Base-by-base conservation (phyloP, 345 rosid species). In the Odontarrhena argentea region DNA sequence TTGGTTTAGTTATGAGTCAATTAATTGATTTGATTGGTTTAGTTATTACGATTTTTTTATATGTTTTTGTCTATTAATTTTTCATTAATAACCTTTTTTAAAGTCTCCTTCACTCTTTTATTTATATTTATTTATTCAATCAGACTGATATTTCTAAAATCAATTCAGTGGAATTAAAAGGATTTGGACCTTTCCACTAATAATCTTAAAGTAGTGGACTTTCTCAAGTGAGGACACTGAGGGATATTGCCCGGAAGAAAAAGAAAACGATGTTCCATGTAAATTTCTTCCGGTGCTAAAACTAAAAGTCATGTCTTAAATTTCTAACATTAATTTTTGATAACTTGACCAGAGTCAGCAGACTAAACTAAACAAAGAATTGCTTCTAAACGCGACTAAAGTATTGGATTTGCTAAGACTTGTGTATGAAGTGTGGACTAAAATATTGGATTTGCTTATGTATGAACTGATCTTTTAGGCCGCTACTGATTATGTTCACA, bases 231-330 rank as follows among this genome's bases (percentile, higher is more conserved):
- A 52, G 44, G 61, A 11, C 37, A 32, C 14, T 42, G 9, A 60
- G 46, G 44, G 55, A 34, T 7, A 53, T 61, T 61, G 35, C 60
- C 37, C 32, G 40, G 65, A 69, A 69, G 67, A 35, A 68, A 50
- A 58, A 49, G 15, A 50, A 60, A 58, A n/a, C 2, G 12, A 49
- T 40, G 35, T 59, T 69, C 73, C 60, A 50, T 30, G 59, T 50
- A 50, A 40, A 41, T 34, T 12, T 60, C 44, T 34, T 12, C 51
- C 44, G 52, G 32, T 6, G 22, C 25, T 52, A 45, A 10, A 49
- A 52, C 24, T 43, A 38, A 10, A 69, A 52, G 32, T 42, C 30
- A 43, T 61, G 60, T 60, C 30, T 51, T 51, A n/a, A 43, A 1
- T 36, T 6, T 7, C 40, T 1, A 8, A 6, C 32, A 38, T 35